These are phyloP conservation scores for Climacium dendroides DNA, from an alignment of 225 moss, liverwort and hornwort genomes.

Conservation along the genomic window DNA sequence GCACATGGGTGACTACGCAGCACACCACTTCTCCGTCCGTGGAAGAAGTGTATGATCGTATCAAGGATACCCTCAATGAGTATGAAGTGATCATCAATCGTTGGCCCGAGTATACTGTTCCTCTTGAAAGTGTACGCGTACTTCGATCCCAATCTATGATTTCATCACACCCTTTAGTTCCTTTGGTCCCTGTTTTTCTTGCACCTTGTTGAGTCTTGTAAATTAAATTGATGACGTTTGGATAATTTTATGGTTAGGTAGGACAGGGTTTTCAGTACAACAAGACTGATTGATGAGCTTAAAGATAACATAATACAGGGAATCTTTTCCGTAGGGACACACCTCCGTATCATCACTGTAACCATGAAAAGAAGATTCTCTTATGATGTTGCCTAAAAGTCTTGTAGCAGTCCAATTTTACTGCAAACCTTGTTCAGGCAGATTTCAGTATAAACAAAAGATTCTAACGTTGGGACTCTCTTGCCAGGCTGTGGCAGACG, in stretches of 20 bases:
- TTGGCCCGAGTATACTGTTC: conserved; percentile 93
- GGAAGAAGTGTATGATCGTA: conserved; percentile 50
- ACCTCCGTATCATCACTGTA: too few relatives aligned
- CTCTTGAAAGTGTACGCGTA: conserved; percentile 55
- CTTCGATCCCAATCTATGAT: background rate
- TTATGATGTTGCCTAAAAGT: background rate
- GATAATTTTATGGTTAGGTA: too few relatives aligned
- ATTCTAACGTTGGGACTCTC: background rate
- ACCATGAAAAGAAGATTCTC: background rate
- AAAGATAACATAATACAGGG: too few relatives aligned
- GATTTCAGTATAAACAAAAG: too few relatives aligned
- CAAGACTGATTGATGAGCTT: too few relatives aligned
- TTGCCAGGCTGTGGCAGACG: conserved; percentile 81
- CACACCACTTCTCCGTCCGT: conserved; percentile 89
- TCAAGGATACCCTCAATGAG: conserved; percentile 77
- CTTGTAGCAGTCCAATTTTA: background rate
- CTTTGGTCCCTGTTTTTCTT: background rate
- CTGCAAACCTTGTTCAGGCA: background rate
- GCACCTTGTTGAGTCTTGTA: background rate
- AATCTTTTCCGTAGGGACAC: background rate
- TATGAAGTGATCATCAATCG: conserved; percentile 86
- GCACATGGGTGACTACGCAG: conserved; percentile 85
- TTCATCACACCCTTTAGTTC: background rate
- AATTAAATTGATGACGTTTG: background rate
- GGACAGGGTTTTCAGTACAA: background rate